Evolutionary conservation across 2,329 filamentous ascomycete genomes (phyloP).

Genomic region (Ceratocystis albifundus): DNA sequence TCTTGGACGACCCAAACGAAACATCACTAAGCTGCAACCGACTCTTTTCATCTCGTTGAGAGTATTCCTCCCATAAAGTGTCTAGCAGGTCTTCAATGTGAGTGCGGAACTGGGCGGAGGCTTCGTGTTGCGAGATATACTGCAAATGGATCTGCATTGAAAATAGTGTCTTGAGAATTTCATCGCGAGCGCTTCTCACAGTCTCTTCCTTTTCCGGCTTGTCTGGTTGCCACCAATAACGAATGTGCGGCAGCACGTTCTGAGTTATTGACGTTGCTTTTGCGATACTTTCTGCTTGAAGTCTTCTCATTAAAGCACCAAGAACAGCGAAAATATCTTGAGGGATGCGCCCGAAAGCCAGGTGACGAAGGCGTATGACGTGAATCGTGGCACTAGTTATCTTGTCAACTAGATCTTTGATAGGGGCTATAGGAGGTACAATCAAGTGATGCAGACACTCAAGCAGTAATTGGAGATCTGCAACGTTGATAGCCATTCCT

Average conservation of each 20-base stretch:
- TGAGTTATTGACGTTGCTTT: constrained; percentile 50
- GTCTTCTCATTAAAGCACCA: constrained; percentile 56
- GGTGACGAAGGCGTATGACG: constrained; percentile 48
- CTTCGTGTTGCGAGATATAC: constrained; percentile 37
- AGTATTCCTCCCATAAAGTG: constrained; percentile 66
- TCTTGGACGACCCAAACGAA: constrained; percentile 40
- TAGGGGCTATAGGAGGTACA: constrained; percentile 54
- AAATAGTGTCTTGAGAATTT: constrained; percentile 63
- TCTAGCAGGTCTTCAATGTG: constrained; percentile 56
- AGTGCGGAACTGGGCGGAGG: constrained; percentile 32
- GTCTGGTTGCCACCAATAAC: constrained; percentile 66
- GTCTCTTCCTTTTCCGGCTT: constrained; percentile 48
- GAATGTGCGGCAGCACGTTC: constrained; percentile 58
- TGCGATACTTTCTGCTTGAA: constrained; percentile 55
- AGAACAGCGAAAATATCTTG: constrained; percentile 64
- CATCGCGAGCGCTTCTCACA: constrained; percentile 56
- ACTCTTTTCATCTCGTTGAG: constrained; percentile 55
- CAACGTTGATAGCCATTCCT: constrained; percentile 23
- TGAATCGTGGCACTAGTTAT: constrained; percentile 25
- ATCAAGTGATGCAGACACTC: constrained; percentile 55
- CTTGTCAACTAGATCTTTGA: constrained; percentile 28
- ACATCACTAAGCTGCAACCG: constrained; percentile 71
- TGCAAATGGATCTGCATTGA: constrained; percentile 53
- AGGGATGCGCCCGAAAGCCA: constrained; percentile 52
- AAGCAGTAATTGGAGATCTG: constrained; percentile 41